A percentile compares a stretch with the other conserved stretches of the same genome.
Evolutionary conservation across 2,329 filamentous ascomycete genomes (phyloP).

Genomic region (Graphiopsis chlorocephala): DNA sequence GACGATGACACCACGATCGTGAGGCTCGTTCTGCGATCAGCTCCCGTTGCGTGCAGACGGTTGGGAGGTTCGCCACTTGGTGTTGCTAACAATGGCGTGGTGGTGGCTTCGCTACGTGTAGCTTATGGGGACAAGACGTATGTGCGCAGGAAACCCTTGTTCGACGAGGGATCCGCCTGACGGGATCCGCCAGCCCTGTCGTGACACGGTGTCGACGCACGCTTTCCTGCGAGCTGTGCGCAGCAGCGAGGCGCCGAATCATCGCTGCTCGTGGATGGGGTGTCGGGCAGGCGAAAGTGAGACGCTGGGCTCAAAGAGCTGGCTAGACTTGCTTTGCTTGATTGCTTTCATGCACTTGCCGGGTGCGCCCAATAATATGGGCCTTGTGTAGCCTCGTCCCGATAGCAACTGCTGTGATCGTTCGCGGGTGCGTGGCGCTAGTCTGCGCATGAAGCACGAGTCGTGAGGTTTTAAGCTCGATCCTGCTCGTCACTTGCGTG

Average conservation of each 20-base stretch:
- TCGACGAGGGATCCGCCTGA: slow-evolving; percentile 8
- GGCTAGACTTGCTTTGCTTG: not conserved
- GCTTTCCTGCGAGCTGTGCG: slow-evolving; percentile 5
- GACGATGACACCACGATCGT: no score
- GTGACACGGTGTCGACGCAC: slow-evolving; percentile 14
- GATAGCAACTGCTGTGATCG: slow-evolving; percentile 3
- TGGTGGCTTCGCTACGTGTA: not conserved
- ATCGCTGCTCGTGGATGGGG: not conserved
- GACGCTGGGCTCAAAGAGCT: not conserved
- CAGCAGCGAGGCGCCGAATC: slow-evolving; percentile 12
- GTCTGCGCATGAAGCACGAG: slow-evolving; percentile 1
- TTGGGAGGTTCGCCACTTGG: not conserved
- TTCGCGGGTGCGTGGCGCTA: slow-evolving; percentile 4
- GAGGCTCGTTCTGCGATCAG: slow-evolving; percentile 8
- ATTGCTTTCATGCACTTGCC: not conserved
- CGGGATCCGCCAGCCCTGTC: slow-evolving; percentile 13
- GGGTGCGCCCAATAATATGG: slow-evolving; percentile 11
- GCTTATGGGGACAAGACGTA: no score
- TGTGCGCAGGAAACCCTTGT: slow-evolving; percentile 2
- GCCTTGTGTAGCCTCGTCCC: slow-evolving; percentile 2
- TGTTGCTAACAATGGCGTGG: not conserved
- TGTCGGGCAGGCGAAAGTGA: slow-evolving; percentile 11
- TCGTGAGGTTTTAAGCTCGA: not conserved
- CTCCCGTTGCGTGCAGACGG: slow-evolving; percentile 3
- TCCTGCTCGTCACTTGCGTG: not conserved